Conservation (phyloP, 1,284 basidiomycete species). For the Meira miltonrushii region DNA sequence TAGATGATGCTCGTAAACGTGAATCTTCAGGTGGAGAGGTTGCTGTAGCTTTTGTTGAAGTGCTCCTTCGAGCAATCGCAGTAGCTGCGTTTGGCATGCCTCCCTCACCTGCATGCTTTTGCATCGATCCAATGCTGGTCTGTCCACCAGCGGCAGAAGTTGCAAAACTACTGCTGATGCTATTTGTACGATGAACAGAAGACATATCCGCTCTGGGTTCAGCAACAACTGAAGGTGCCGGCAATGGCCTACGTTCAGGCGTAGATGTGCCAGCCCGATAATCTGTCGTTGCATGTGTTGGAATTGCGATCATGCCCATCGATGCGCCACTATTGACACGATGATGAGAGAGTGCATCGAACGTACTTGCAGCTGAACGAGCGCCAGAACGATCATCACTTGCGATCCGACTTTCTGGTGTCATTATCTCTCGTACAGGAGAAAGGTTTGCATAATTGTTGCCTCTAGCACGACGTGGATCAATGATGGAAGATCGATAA, state of each 20-base stretch:
- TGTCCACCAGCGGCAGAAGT: not conserved
- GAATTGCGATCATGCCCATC: not conserved
- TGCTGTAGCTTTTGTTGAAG: not conserved
- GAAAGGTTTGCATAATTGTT: not conserved
- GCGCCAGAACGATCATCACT: too few relatives aligned
- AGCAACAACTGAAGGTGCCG: not conserved
- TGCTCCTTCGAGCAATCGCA: not conserved
- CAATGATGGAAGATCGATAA: not conserved
- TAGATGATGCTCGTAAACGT: not conserved
- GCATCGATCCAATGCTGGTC: not conserved
- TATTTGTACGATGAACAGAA: not conserved
- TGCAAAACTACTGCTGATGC: not conserved
- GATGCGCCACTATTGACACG: not conserved
- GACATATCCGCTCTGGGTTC: not conserved
- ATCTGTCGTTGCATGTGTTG: not conserved
- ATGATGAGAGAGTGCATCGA: not conserved
- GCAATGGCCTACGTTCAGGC: not conserved
- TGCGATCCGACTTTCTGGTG: not conserved
- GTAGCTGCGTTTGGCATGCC: not conserved
- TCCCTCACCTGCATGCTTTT: slow-evolving; percentile 3
- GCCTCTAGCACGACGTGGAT: not conserved
- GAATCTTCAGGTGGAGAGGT: not conserved
- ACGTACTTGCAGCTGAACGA: too few relatives aligned
- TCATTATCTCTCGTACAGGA: not conserved
- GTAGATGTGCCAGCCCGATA: not conserved